Evolutionary conservation across 192 early-diverging fungal species (phyloP), one percentile per base, ranked within the genome.

Genomic region (Coemansia nantahalensis): DNA sequence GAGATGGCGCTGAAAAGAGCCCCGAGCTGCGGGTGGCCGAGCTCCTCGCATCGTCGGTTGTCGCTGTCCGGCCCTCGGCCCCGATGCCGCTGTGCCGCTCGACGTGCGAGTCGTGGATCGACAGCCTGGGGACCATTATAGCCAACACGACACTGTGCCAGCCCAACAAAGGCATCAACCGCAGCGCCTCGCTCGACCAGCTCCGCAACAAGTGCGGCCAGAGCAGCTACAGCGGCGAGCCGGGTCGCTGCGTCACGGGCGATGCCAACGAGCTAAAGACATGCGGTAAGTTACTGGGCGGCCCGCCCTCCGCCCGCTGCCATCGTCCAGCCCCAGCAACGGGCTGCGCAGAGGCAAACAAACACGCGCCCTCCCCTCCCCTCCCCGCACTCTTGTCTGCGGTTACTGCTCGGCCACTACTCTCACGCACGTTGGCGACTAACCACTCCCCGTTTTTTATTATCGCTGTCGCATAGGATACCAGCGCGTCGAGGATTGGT

Each of bases 401-500:
- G n/a, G n/a, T n/a, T n/a, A n/a, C n/a, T n/a, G n/a, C n/a, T n/a
- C n/a, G n/a, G n/a, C n/a, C n/a, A n/a, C n/a, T n/a, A n/a, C n/a
- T n/a, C n/a, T n/a, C n/a, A n/a, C n/a, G n/a, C n/a, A n/a, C n/a
- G n/a, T n/a, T n/a, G n/a, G n/a, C n/a, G n/a, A n/a, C n/a, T n/a
- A n/a, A n/a, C n/a, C n/a, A n/a, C n/a, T n/a, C n/a, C n/a, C n/a
- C n/a, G n/a, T n/a, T n/a, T n/a, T n/a, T n/a, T n/a, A n/a, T n/a
- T n/a, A n/a, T n/a, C n/a, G n/a, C n/a, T n/a, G n/a, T n/a, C n/a
- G n/a, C n/a, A n/a, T 77, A 68, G 61, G 68, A 10, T 70, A 59
- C 17, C 66, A 77, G 51, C 58, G 67, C 9, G 74, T 70, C n/a
- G 74, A 76, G 21, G 72, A 76, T 36, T 76, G 72, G 72, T 76